These are phyloP conservation scores for Castanopsis chinensis DNA, from an alignment of 306 rosid genomes.

Conservation along the genomic window DNA sequence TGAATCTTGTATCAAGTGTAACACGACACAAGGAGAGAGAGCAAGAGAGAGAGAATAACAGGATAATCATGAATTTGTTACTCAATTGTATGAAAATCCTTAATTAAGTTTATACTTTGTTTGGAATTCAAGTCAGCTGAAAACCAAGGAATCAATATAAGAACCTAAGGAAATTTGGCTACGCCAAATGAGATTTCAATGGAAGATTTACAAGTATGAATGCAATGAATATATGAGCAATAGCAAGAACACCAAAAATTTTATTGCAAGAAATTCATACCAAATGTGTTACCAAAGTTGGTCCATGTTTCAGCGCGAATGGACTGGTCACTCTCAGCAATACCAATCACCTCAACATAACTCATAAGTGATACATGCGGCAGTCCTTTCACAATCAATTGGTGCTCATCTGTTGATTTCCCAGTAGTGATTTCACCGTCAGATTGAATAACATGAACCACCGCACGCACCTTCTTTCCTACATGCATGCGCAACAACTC, in stretches of 20 bases:
- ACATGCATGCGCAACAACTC: constrained; percentile 36
- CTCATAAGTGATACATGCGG: constrained; percentile 41
- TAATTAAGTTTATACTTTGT: too few species aligned
- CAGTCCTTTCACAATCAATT: constrained; percentile 38
- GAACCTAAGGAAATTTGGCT: too few species aligned
- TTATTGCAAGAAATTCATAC: constrained; percentile 12
- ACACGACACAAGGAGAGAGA: too few species aligned
- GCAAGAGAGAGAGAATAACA: too few species aligned
- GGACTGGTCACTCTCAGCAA: constrained; percentile 43
- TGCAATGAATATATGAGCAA: too few species aligned
- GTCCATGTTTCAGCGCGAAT: constrained; percentile 43
- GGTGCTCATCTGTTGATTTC: constrained; percentile 44
- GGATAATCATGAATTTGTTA: too few species aligned
- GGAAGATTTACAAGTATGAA: too few species aligned
- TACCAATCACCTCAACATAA: constrained; percentile 47
- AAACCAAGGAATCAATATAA: too few species aligned
- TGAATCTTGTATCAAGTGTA: neutral
- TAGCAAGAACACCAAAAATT: too few species aligned
- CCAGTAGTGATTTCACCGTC: constrained; percentile 23
- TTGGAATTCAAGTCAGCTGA: too few species aligned
- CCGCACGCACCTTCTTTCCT: constrained; percentile 50
- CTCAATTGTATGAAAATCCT: too few species aligned
- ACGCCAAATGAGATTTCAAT: too few species aligned
- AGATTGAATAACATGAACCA: constrained; percentile 44
- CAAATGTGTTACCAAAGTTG: constrained; percentile 51